phyloP scores from a whole-genome alignment of 192 early-diverging fungal species.

The Mortierella alpina region DNA sequence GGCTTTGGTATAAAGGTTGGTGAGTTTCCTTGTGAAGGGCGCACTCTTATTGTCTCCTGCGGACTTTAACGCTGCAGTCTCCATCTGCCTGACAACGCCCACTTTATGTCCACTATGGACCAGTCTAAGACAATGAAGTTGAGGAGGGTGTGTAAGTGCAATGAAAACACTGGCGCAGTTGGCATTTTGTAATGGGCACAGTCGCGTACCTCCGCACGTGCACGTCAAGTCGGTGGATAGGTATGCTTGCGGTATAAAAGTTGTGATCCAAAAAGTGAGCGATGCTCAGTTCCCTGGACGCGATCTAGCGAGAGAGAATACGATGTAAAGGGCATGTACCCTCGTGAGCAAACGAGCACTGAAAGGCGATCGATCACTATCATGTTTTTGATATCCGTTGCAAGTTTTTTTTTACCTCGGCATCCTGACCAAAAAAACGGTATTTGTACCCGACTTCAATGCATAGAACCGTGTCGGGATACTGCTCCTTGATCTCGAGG shows the following conservation, averaged over 20 bases:
- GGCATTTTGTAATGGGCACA: too few species aligned
- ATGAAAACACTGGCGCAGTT: background rate
- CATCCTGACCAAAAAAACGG: slow-evolving; percentile 92
- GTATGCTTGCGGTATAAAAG: slow-evolving; percentile 86
- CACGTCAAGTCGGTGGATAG: slow-evolving; percentile 78
- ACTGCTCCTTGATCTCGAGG: slow-evolving; percentile 73
- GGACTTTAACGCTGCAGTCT: slow-evolving; percentile 89
- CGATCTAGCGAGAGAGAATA: slow-evolving; percentile 61
- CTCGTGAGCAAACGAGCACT: background rate
- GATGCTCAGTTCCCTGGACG: slow-evolving; percentile 81
- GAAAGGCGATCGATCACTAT: background rate
- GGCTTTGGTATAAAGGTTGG: slow-evolving; percentile 76
- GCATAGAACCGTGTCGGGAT: slow-evolving; percentile 80
- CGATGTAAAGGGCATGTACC: background rate
- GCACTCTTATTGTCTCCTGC: slow-evolving; percentile 71
- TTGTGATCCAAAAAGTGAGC: slow-evolving; percentile 82
- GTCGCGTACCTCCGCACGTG: slow-evolving; percentile 76
- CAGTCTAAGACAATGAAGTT: slow-evolving; percentile 57
- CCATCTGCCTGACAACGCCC: slow-evolving; percentile 83
- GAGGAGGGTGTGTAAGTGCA: background rate
- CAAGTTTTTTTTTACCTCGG: slow-evolving; percentile 61
- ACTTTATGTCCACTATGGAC: slow-evolving; percentile 89
- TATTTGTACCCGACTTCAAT: slow-evolving; percentile 97
- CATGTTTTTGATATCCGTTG: background rate
- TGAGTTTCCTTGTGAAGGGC: slow-evolving; percentile 75